Evolutionary conservation across 2,329 filamentous ascomycete species (phyloP), one percentile per base, ranked within the genome.

Genomic region (Didymella exigua): DNA sequence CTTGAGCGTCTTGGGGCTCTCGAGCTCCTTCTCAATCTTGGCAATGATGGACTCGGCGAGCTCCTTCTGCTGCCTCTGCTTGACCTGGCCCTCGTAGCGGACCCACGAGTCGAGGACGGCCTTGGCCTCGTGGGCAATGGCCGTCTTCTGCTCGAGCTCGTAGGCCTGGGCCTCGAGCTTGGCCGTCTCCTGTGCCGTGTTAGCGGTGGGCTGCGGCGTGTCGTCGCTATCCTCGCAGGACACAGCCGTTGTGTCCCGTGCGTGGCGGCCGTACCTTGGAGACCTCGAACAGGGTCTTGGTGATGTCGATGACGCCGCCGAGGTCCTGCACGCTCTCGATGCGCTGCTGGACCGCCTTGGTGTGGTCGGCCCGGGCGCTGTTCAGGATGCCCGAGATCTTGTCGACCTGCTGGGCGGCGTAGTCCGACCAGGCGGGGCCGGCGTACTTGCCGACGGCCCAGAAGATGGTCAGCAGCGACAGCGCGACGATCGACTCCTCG

Each of bases 21-120:
- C 91, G 56, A 99, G 87, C 85, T 98, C 93, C 87, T 98, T 98
- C 80, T 90, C 89, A 76, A 98, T 95, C 87, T 97, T 99, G 84
- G 89, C 87, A 74, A 99, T 98, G 79, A 99, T 84, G 78, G 82
- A 86, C 76, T 96, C 88, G 63, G 95, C 91, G 66, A 99, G 87
- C 85, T 99, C 95, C 80, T 85, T 89, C 86, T 99, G 95, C 84
- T 99, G 92, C 78, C 95, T 89, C 84, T 93, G 89, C 90, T 98
- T 99, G 75, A 99, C 93, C 84, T 98, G 95, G 71, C 90, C 83
- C 84, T 99, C 95, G 80, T 99, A 99, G 77, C 95, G 90, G 64
- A 98, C 93, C 96, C 95, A 99, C 54, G 92, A 97, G 78, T 99
- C 95, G 65, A 99, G 88, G 56, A 98, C 95, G 59, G 85, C 74